These are phyloP conservation scores for Annona cherimola DNA, from an alignment of 164 flowering plant species.

Conservation along the genomic window DNA sequence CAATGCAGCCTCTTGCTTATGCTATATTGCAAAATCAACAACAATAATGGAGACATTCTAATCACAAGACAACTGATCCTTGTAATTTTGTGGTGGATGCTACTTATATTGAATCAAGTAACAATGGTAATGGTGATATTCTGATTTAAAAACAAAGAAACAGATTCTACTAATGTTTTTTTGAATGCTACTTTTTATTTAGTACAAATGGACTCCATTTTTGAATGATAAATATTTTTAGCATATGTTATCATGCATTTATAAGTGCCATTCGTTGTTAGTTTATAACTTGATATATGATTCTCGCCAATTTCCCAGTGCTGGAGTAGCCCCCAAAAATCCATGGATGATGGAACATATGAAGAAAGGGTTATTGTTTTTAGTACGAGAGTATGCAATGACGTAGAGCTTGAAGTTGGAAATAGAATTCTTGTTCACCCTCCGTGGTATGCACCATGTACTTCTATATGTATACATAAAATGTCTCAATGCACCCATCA, in stretches of 20 bases:
- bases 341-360: constrained; percentile 12
- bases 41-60: too few species aligned
- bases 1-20: too few species aligned
- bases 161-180: not conserved
- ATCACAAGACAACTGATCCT: too few species aligned
- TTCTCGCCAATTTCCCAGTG: constrained; percentile 29
- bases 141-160: too few species aligned
- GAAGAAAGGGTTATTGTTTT: constrained; percentile 44
- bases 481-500: not conserved
- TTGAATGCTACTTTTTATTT: not conserved
- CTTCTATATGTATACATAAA: not conserved
- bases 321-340: constrained; percentile 10
- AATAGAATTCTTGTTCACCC: constrained; percentile 49
- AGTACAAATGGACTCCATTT: too few species aligned
- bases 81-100: not conserved
- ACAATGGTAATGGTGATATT: not conserved
- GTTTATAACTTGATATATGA: not conserved
- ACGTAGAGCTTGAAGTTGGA: constrained; percentile 76
- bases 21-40: too few species aligned
- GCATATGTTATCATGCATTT: too few species aligned
- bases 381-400: constrained; percentile 43
- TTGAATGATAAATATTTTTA: too few species aligned
- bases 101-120: not conserved
- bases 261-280: too few species aligned
- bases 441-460: constrained; percentile 54